Evolutionary conservation across 129 eudicot genomes (phyloP).

Genomic region (Escallonia herrerae): DNA sequence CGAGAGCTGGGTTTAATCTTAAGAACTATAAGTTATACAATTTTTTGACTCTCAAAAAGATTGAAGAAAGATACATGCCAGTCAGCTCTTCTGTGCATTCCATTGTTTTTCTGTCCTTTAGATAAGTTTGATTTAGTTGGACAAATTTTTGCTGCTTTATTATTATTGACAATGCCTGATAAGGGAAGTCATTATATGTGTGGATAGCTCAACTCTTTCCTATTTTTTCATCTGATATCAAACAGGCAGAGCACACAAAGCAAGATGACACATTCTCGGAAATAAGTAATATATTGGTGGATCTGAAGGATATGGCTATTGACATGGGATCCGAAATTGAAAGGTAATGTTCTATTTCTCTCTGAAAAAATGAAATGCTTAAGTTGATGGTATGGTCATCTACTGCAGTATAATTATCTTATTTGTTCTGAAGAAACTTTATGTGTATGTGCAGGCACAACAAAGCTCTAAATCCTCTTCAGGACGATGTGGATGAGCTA

Average conservation of each 20-base stretch:
- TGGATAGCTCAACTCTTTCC: background rate
- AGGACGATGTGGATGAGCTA: constrained; percentile 72
- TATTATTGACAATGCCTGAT: background rate
- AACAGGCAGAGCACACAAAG: constrained; percentile 69
- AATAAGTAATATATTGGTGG: constrained; percentile 75
- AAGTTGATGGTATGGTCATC: background rate
- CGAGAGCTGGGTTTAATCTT: no score
- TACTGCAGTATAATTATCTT: background rate
- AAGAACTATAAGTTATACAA: no score
- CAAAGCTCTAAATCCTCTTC: constrained; percentile 50
- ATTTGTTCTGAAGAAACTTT: background rate
- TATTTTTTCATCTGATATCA: background rate
- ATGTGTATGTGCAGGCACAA: constrained; percentile 52
- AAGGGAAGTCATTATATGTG: background rate
- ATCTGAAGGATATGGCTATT: constrained; percentile 83
- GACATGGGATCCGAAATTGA: constrained; percentile 99
- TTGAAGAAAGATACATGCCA: no score
- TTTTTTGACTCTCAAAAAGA: no score
- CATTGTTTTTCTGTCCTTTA: background rate
- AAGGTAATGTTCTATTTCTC: constrained; percentile 31
- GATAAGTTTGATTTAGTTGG: background rate
- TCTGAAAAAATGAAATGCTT: no score
- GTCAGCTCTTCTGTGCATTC: background rate
- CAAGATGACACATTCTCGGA: constrained; percentile 89
- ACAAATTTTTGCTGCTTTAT: background rate